Evolutionary conservation across 2,329 filamentous ascomycete genomes (phyloP).

Genomic region (Leptoxyphium fumago): DNA sequence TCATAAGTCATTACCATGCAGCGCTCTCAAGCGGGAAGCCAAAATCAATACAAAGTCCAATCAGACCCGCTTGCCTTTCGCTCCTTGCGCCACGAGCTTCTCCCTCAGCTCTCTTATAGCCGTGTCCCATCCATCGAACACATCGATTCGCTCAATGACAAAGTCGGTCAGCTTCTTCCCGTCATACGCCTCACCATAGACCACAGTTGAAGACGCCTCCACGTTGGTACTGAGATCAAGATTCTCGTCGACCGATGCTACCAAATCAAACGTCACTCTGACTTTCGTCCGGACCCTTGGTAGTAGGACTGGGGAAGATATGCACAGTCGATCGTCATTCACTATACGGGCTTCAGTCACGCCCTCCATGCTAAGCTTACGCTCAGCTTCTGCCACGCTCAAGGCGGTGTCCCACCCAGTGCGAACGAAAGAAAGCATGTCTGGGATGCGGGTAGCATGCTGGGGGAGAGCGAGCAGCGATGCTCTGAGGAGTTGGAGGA

Average conservation of each 20-base stretch:
- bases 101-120: slow-evolving; percentile 29
- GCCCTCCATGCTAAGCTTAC: slow-evolving; percentile 46
- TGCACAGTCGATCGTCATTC: slow-evolving; percentile 48
- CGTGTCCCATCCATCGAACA: slow-evolving; percentile 27
- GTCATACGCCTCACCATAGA: slow-evolving; percentile 69
- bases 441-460: slow-evolving; percentile 39
- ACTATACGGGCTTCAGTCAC: slow-evolving; percentile 49
- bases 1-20: too few relatives aligned
- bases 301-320: slow-evolving; percentile 50
- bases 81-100: slow-evolving; percentile 29
- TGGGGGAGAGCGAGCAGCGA: slow-evolving; percentile 49
- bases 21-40: background rate
- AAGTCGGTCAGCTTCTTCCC: slow-evolving; percentile 62
- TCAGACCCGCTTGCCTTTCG: slow-evolving; percentile 22
- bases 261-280: slow-evolving; percentile 44
- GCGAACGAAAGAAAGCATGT: slow-evolving; percentile 45
- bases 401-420: slow-evolving; percentile 52
- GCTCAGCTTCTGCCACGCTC: slow-evolving; percentile 45
- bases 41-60: background rate
- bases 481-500: slow-evolving; percentile 56
- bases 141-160: slow-evolving; percentile 38
- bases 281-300: slow-evolving; percentile 53
- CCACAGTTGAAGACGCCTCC: slow-evolving; percentile 38
- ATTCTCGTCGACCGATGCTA: slow-evolving; percentile 32
- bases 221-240: slow-evolving; percentile 35